phyloP scores from a whole-genome alignment of 805 yeast species.

The Kluyveromyces wickerhamii region DNA sequence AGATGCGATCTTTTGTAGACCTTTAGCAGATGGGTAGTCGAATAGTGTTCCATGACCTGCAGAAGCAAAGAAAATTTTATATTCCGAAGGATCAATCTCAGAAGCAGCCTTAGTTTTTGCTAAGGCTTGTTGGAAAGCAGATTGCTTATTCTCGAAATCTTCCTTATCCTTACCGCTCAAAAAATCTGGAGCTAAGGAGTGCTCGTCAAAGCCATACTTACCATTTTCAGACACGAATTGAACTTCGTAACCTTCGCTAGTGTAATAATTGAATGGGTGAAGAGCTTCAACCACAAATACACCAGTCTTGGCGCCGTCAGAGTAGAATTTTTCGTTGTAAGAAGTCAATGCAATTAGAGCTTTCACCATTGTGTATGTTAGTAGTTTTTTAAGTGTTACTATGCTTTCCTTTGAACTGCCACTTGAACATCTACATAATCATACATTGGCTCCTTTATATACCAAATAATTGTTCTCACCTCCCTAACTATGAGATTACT shows the following conservation, averaged over 20 bases:
- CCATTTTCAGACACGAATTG: constrained; percentile 55
- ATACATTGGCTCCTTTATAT: too few relatives aligned
- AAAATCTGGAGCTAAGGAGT: constrained; percentile 38
- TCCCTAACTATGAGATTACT: too few relatives aligned
- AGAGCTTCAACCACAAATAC: constrained; percentile 49
- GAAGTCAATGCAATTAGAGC: constrained; percentile 40
- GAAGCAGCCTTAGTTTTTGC: constrained; percentile 38
- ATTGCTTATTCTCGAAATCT: constrained; percentile 32
- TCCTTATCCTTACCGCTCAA: constrained; percentile 38
- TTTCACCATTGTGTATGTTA: constrained; percentile 20
- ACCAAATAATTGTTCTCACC: too few relatives aligned
- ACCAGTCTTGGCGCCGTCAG: constrained; percentile 55
- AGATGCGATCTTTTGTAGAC: constrained; percentile 38
- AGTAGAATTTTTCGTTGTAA: constrained; percentile 40
- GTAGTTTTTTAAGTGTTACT: too few relatives aligned
- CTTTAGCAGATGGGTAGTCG: constrained; percentile 48
- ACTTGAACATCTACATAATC: too few relatives aligned
- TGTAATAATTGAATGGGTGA: constrained; percentile 48
- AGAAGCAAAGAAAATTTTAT: constrained; percentile 49
- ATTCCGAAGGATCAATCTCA: constrained; percentile 42
- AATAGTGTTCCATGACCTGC: constrained; percentile 60
- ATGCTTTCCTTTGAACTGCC: too few relatives aligned
- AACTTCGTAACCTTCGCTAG: constrained; percentile 42
- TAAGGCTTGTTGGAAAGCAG: constrained; percentile 35
- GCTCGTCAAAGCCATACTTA: constrained; percentile 47